A percentile compares a stretch with the other conserved stretches of the same genome.
Conservation (phyloP, 352 stramenopile species). For the Globisporangium megalacanthum region DNA sequence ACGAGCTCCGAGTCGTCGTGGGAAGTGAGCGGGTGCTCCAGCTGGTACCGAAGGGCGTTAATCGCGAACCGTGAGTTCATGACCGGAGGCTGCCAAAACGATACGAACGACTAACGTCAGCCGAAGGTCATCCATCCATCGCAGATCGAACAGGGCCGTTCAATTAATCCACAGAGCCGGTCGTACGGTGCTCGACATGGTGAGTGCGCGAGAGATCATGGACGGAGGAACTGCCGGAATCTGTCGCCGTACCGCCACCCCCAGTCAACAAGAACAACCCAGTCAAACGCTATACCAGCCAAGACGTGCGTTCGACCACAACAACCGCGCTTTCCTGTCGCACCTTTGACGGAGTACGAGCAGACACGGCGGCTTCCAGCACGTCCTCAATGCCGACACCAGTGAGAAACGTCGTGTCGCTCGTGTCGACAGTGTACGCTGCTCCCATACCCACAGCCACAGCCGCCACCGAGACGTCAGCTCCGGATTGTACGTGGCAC, state of each 20-base stretch:
- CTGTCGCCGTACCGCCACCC: slow-evolving; percentile 7
- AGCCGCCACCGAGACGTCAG: background rate
- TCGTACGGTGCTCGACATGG: slow-evolving; percentile 21
- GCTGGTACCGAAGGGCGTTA: slow-evolving; percentile 69
- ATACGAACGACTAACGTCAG: slow-evolving; percentile 1
- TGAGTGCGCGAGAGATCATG: slow-evolving; percentile 47
- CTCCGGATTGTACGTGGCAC: background rate
- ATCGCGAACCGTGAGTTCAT: slow-evolving; percentile 53
- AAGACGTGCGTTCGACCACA: no score
- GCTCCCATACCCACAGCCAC: background rate
- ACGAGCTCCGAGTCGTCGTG: slow-evolving; percentile 66
- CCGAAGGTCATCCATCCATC: slow-evolving; percentile 4
- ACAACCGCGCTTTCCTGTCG: background rate
- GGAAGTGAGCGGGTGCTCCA: slow-evolving; percentile 72
- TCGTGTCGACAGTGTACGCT: slow-evolving; percentile 30
- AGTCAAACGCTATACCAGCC: no score
- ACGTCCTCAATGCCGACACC: slow-evolving; percentile 68
- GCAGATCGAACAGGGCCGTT: no score
- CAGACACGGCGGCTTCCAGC: slow-evolving; percentile 17
- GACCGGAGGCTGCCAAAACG: slow-evolving; percentile 7
- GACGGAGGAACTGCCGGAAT: slow-evolving; percentile 44
- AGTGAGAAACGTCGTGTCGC: slow-evolving; percentile 72
- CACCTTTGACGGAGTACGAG: slow-evolving; percentile 23
- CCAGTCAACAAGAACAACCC: background rate
- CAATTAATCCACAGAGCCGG: background rate